Conservation (phyloP, 1,139 yeast genomes). For the Saccharomyces hybrid region DNA sequence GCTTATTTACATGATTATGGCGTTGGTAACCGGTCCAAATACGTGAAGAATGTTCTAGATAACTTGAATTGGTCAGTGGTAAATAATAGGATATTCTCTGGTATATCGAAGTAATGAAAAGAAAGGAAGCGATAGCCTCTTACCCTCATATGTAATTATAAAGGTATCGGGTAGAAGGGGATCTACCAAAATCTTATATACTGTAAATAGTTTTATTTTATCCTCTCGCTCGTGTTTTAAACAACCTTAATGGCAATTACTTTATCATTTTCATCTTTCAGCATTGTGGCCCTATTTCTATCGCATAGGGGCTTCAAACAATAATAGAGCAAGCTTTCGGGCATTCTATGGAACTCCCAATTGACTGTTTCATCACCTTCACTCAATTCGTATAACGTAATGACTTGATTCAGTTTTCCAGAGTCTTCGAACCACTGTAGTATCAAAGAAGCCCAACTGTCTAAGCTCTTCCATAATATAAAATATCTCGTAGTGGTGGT, state of each 20-base stretch:
- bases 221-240: constrained; percentile 6
- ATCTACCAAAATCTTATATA: neutral
- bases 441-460: constrained; percentile 67
- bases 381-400: constrained; percentile 73
- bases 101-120: constrained; percentile 5
- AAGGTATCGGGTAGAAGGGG: constrained; percentile 4
- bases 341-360: constrained; percentile 57
- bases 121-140: constrained; percentile 1
- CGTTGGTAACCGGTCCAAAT: constrained; percentile 62
- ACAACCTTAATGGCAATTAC: constrained; percentile 64
- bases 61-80: constrained; percentile 84
- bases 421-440: constrained; percentile 58
- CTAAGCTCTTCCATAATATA: constrained; percentile 63
- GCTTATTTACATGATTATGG: constrained; percentile 83
- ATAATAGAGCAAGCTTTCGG: constrained; percentile 46
- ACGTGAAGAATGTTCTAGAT: constrained; percentile 68
- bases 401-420: constrained; percentile 70
- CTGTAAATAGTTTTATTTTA: neutral
- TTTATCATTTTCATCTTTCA: constrained; percentile 48
- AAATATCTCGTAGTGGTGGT: constrained; percentile 35
- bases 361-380: constrained; percentile 54
- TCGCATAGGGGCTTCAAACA: constrained; percentile 54
- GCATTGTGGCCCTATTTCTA: constrained; percentile 58
- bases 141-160: constrained; percentile 3
- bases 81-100: constrained; percentile 46